phyloP scores from a whole-genome alignment of 331 rosid genomes.

The Malus hybrid region DNA sequence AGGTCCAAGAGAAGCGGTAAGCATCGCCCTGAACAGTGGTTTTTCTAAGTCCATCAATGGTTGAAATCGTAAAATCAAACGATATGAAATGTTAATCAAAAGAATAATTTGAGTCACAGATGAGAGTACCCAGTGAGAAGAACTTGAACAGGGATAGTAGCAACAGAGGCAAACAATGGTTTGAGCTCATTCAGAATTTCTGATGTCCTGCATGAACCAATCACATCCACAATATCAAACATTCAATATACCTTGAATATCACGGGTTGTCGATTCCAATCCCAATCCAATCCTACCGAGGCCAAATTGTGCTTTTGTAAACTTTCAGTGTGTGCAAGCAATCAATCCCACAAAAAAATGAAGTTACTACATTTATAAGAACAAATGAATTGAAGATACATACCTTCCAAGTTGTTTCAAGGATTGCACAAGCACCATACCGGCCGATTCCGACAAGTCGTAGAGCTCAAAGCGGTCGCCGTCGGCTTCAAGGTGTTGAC shows the following conservation, averaged over 20 bases:
- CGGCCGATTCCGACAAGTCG: constrained; percentile 62
- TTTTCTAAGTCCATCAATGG: no score
- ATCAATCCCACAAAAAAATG: background rate
- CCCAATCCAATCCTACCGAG: no score
- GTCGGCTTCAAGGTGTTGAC: background rate
- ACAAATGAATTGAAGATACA: background rate
- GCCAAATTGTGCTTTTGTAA: background rate
- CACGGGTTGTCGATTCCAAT: no score
- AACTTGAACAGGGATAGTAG: constrained; percentile 53
- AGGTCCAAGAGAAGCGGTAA: background rate
- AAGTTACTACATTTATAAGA: background rate
- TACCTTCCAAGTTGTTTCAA: constrained; percentile 54
- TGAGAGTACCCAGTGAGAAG: constrained; percentile 61
- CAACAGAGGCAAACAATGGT: constrained; percentile 22
- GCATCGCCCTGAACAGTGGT: no score
- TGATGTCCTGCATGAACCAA: constrained; percentile 38
- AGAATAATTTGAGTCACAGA: background rate
- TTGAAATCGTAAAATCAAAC: no score
- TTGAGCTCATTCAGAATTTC: constrained; percentile 57
- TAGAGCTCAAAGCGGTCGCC: constrained; percentile 15
- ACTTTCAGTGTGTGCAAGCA: background rate
- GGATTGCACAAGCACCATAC: constrained; percentile 82
- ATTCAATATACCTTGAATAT: no score
- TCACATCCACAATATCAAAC: no score
- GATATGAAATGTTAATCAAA: background rate